phyloP scores from a whole-genome alignment of 805 yeast genomes.

The Allodekkera sacchari region DNA sequence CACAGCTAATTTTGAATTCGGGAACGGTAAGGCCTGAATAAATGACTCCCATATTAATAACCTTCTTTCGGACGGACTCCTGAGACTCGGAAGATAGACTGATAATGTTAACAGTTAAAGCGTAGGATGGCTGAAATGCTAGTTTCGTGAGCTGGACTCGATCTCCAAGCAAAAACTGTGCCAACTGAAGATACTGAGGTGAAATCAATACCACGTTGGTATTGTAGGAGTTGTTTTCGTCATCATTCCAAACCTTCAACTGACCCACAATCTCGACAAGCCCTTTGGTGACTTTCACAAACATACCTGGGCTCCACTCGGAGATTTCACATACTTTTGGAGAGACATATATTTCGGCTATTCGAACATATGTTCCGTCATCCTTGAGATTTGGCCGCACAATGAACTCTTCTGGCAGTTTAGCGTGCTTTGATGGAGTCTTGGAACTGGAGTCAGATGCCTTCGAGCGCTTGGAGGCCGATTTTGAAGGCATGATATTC shows the following conservation, averaged over 20 bases:
- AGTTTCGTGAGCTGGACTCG: constrained; percentile 35
- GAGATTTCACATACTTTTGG: constrained; percentile 12
- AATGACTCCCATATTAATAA: constrained; percentile 51
- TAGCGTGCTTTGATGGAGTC: constrained; percentile 10
- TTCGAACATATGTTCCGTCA: constrained; percentile 5
- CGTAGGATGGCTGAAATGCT: constrained; percentile 39
- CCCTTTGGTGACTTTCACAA: constrained; percentile 20
- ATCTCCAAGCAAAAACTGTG: constrained; percentile 23
- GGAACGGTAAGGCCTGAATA: constrained; percentile 40
- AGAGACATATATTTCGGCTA: constrained; percentile 18
- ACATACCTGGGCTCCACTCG: constrained; percentile 18
- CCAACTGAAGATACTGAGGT: constrained; percentile 10
- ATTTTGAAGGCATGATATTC: constrained; percentile 21
- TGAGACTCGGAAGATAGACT: constrained; percentile 5
- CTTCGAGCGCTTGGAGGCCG: constrained; percentile 10
- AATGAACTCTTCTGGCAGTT: constrained; percentile 21
- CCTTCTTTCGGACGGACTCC: constrained; percentile 31
- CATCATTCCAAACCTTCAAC: constrained; percentile 14
- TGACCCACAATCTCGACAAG: constrained; percentile 12
- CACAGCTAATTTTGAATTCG: too few relatives aligned
- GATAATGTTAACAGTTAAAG: constrained; percentile 12
- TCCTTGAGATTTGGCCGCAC: constrained; percentile 16
- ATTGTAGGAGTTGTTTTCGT: constrained; percentile 17
- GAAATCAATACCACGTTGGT: constrained; percentile 20
- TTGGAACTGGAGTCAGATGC: constrained; percentile 6